A percentile compares a stretch with the other conserved stretches of the same genome.
Evolutionary conservation across 2,329 filamentous ascomycete genomes (phyloP).

Genomic region (Aspergillus sp.): DNA sequence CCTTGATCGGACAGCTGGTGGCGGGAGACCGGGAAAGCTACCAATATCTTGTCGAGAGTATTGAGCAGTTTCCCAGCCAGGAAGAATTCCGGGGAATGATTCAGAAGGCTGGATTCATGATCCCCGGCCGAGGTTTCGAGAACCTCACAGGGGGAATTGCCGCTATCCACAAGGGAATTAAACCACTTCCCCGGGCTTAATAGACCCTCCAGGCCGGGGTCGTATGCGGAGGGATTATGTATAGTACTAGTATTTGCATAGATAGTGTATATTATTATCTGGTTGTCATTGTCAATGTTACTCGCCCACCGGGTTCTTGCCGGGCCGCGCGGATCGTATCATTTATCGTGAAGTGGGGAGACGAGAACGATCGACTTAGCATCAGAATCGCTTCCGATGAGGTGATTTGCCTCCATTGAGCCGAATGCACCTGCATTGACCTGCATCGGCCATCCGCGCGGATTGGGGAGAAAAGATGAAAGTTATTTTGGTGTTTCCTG

Average conservation of each 20-base stretch:
- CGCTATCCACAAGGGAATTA: conserved; percentile 94
- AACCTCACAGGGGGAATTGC: conserved; percentile 90
- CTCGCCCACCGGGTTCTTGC: neutral
- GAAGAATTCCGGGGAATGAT: conserved; percentile 69
- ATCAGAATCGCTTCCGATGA: conserved; percentile 18
- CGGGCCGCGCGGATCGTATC: neutral
- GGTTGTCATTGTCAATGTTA: neutral
- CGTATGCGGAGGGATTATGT: neutral
- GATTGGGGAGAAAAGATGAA: neutral
- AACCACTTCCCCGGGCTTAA: conserved; percentile 52
- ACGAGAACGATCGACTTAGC: conserved; percentile 8
- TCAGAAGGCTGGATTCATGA: conserved; percentile 71
- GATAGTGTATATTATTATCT: neutral
- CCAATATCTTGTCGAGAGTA: conserved; percentile 98
- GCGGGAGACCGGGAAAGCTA: conserved; percentile 94
- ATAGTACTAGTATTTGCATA: conserved; percentile 1
- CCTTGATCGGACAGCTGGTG: conserved; percentile 90
- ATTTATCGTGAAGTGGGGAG: conserved; percentile 2
- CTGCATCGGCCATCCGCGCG: neutral
- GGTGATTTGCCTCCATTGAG: conserved; percentile 11
- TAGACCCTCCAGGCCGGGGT: conserved; percentile 2
- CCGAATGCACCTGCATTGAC: neutral
- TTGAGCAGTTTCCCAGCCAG: conserved; percentile 88
- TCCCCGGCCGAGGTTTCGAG: conserved; percentile 82
- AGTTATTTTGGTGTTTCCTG: neutral